phyloP scores from a whole-genome alignment of 306 rosid species.

The Medicago ruthenica region DNA sequence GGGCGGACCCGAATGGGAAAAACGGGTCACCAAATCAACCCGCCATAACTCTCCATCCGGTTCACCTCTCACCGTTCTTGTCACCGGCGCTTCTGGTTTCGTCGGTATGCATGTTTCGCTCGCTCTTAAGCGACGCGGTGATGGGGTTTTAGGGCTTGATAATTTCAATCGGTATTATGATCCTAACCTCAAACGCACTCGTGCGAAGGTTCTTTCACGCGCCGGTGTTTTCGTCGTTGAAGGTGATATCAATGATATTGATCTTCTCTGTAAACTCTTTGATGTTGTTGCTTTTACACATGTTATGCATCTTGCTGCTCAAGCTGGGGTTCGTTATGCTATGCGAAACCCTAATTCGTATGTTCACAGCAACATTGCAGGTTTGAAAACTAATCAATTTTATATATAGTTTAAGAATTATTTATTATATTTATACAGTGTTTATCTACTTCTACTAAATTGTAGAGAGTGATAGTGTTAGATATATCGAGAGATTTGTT shows the following conservation, averaged over 20 bases:
- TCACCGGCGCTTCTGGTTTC: constrained; percentile 76
- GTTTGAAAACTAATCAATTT: constrained; percentile 32
- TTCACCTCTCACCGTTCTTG: constrained; percentile 56
- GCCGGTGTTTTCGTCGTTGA: constrained; percentile 70
- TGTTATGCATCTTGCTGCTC: constrained; percentile 84
- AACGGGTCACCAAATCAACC: constrained; percentile 58
- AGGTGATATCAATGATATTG: constrained; percentile 66
- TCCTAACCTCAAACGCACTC: constrained; percentile 62
- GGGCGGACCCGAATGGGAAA: constrained; percentile 71
- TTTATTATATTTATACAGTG: no score
- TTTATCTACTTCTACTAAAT: no score
- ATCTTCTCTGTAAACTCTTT: constrained; percentile 62
- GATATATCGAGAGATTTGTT: no score
- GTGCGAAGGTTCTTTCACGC: constrained; percentile 60
- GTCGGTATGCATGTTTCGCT: constrained; percentile 73
- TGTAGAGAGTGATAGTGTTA: no score
- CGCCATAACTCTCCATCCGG: constrained; percentile 35
- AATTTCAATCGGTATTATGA: constrained; percentile 76
- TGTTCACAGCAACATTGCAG: constrained; percentile 74
- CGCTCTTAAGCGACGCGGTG: constrained; percentile 70
- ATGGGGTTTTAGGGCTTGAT: constrained; percentile 71
- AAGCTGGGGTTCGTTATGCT: constrained; percentile 79
- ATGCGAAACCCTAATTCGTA: constrained; percentile 71
- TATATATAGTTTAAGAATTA: no score
- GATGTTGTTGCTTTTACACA: constrained; percentile 71